Evolutionary conservation across 1,284 basidiomycete genomes (phyloP), one percentile per base, ranked within the genome.

Genomic region (Trichosporon coremiiforme): DNA sequence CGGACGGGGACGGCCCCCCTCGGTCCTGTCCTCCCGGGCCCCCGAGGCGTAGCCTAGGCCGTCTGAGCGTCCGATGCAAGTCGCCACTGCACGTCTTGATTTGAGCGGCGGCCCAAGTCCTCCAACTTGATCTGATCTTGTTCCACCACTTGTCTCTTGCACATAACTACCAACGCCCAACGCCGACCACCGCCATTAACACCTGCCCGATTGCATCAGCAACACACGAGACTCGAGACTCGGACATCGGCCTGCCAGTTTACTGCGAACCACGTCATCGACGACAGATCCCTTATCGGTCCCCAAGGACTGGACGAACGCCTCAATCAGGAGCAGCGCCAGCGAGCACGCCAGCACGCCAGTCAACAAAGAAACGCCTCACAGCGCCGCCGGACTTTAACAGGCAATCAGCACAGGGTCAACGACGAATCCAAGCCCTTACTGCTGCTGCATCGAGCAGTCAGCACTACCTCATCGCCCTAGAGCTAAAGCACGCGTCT

Each of bases 231-330:
- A 20, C 20, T 22, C 15, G 17, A 33, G 45, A 20, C 47, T 53
- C 47, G 47, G 47, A 53, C 47, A 53, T 53, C 47, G 47, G 47
- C n/a, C n/a, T n/a, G n/a, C n/a, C n/a, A n/a, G n/a, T n/a, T 12
- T 15, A 53, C 6, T 12, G 47, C 47, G 47, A 53, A 53, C 47
- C 47, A 53, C 47, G 47, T 53, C 47, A 53, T 53, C 47, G 47
- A 53, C 47, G 47, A n/a, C n/a, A 53, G n/a, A 20, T 53, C 47
- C 47, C 47, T 53, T 53, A 53, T 53, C 47, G 47, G 47, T 20
- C 47, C 47, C 47, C 22, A 20, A 53, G 20, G 47, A 53, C 47
- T 17, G 17, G 47, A 22, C 47, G 9, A 47, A 22, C 47, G 47
- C 47, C 47, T 53, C 47, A 53, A 53, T 53, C 47, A 53, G 47